A percentile compares a stretch with the other conserved stretches of the same genome.
These are phyloP conservation scores for Trypanosoma theileri DNA, from an alignment of 208 protist genomes.

Conservation along the genomic window DNA sequence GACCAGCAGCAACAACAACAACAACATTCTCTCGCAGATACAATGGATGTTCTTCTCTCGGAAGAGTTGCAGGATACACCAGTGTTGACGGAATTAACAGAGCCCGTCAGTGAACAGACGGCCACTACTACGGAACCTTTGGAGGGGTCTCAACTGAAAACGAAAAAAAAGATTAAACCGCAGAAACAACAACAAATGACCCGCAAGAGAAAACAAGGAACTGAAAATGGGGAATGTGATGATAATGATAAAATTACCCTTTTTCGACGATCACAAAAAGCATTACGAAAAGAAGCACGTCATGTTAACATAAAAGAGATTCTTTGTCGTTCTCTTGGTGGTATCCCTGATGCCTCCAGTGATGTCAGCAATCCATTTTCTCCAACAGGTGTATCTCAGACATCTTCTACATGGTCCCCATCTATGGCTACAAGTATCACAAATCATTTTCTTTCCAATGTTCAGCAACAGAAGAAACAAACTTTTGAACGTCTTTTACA, in stretches of 20 bases:
- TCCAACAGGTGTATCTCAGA: conserved; percentile 21
- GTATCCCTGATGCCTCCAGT: conserved; percentile 1
- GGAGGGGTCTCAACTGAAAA: background rate
- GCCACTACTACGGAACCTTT: background rate
- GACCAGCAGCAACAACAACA: conserved; percentile 5
- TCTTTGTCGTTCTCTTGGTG: conserved; percentile 35
- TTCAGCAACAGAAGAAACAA: conserved; percentile 56
- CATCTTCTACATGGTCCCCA: conserved; percentile 64
- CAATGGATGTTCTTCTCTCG: background rate
- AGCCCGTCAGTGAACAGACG: background rate
- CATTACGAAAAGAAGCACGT: conserved; percentile 64
- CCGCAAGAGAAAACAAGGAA: conserved; percentile 9
- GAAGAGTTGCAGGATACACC: conserved; percentile 1
- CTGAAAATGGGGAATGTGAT: conserved; percentile 1
- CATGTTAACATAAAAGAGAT: conserved; percentile 68
- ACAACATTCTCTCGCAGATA: background rate
- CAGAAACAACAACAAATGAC: background rate
- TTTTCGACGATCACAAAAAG: conserved; percentile 67
- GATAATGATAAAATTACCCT: conserved; percentile 36
- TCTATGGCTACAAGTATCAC: conserved; percentile 60
- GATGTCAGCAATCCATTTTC: conserved; percentile 31
- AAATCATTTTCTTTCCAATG: conserved; percentile 67
- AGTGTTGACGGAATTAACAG: background rate
- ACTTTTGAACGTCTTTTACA: conserved; percentile 63
- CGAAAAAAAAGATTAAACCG: conserved; percentile 17